Evolutionary conservation across 352 stramenopile genomes (phyloP), one percentile per base, ranked within the genome.

Genomic region (Phytopythium chamaehyphon): DNA sequence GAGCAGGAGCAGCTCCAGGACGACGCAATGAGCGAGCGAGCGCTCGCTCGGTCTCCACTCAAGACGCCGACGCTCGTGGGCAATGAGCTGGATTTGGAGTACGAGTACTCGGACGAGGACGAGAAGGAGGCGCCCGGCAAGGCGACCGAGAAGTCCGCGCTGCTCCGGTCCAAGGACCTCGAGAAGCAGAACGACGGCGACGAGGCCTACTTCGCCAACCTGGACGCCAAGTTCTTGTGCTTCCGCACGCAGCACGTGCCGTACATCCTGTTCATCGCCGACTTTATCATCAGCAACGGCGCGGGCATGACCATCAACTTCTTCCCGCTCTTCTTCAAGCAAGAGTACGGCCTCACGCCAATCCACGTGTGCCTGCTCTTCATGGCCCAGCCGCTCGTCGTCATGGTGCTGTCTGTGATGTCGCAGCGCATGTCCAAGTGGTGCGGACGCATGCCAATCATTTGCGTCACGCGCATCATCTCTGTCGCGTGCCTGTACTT

Each of bases 271-370:
- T 92, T 92, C 48, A 26, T 71, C 8, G 83, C 78, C 15, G 81
- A 92, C 60, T 92, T 92, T 56, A 74, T 92, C 55, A 86, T 92
- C 62, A 88, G 76, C 76, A 92, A 92, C 38, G 81, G 81, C 36
- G 81, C 81, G 6, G 81, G 81, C 49, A 92, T 92, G 81, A 90
- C 77, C 0, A 86, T 90, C 61, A 88, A 87, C 49, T 92, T 92
- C 52, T 92, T 92, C 65, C 81, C 81, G 24, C 58, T 92, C 2
- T 92, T 92, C 52, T 92, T 92, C 57, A 86, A 83, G 60, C 64
- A 87, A 26, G 78, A 92, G 51, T 90, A 92, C 61, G 69, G 69
- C 7, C 64, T 92, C 26, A 76, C 81, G 23, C 81, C 81, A 18
- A 88, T 88, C 48, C 73, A 89, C 40, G 71, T 92, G 23, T 88